A percentile compares a stretch with the other conserved stretches of the same genome.
phyloP scores from a whole-genome alignment of 768 basidiomycete species.

The Boletales sp. region DNA sequence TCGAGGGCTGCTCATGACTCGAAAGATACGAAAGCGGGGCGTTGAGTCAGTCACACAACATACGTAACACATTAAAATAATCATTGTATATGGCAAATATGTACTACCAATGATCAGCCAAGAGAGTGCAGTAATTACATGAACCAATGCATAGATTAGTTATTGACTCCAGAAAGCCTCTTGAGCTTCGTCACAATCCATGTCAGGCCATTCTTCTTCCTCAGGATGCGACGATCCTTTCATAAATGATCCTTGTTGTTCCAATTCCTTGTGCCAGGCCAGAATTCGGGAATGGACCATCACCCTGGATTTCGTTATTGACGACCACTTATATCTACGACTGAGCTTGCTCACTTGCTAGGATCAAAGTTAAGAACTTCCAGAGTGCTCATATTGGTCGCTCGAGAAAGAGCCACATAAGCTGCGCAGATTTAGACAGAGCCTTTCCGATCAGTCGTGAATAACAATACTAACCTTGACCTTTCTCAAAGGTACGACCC shows the following conservation, averaged over 20 bases:
- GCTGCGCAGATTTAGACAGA: constrained; percentile 33
- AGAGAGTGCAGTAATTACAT: too few species aligned
- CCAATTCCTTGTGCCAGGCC: constrained; percentile 45
- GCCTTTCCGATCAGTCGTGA: background rate
- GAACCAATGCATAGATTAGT: background rate
- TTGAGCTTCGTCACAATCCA: constrained; percentile 37
- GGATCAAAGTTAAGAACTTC: constrained; percentile 64
- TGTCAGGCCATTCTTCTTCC: constrained; percentile 22
- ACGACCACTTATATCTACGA: background rate
- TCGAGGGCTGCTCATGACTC: constrained; percentile 13
- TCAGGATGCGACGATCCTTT: constrained; percentile 11
- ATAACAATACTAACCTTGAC: constrained; percentile 50
- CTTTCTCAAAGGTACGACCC: constrained; percentile 70
- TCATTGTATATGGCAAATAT: too few species aligned
- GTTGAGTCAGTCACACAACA: too few species aligned
- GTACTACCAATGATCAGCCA: too few species aligned
- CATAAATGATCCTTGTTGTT: constrained; percentile 12
- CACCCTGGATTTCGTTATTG: constrained; percentile 40
- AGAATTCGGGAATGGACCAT: constrained; percentile 62
- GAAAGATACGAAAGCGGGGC: background rate
- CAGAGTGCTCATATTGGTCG: constrained; percentile 60
- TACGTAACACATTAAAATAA: too few species aligned
- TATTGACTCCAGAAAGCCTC: constrained; percentile 28
- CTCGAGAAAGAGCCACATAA: constrained; percentile 72
- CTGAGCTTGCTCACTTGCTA: constrained; percentile 42